Evolutionary conservation across 129 eudicot species (phyloP), one percentile per base, ranked within the genome.

Genomic region (Rutidosis leptorrhynchoides): DNA sequence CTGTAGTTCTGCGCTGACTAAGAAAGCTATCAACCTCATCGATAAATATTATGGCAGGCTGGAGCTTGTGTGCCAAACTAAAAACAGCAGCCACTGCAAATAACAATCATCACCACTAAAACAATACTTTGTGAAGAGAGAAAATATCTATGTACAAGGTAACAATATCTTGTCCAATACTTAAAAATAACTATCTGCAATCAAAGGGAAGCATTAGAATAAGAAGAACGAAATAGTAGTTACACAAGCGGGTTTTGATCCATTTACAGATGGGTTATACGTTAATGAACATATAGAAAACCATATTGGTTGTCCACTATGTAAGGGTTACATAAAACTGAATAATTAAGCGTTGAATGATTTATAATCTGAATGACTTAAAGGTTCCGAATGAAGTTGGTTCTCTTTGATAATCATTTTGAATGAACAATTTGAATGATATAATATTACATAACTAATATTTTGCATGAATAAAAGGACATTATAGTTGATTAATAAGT

Each of bases 21-120:
- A 91, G 74, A 85, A 91, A 87, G 62, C 97, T 85, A 63, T 91
- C 97, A n/a, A 85, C 97, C 80, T 91, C 97, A 58, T 91, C 97
- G 32, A 91, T 87, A 64, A 91, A 91, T 55, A 91, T 91, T 74
- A 91, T 91, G 32, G 96, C 90, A 65, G 97, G 97, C 83, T 87
- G 96, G 74, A 91, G 88, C 68, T 91, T 91, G 82, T 83, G 58
- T 27, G 97, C 97, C 84, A 91, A 73, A 67, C 85, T 87, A 80
- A 91, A 87, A 32, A 91, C 90, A 77, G 97, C 97, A 79, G 90
- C 67, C 72, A 87, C 97, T 91, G 94, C 82, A 82, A 62, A 69
- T 62, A 70, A 40, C 23, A 59, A 69, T 28, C 68, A 67, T n/a
- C 37, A 33, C 21, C 23, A 49, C 28, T 15, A 61, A 56, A 40